A percentile compares a stretch with the other conserved stretches of the same genome.
phyloP scores from a whole-genome alignment of 2,329 filamentous ascomycete genomes.

The Grosmannia serpens region DNA sequence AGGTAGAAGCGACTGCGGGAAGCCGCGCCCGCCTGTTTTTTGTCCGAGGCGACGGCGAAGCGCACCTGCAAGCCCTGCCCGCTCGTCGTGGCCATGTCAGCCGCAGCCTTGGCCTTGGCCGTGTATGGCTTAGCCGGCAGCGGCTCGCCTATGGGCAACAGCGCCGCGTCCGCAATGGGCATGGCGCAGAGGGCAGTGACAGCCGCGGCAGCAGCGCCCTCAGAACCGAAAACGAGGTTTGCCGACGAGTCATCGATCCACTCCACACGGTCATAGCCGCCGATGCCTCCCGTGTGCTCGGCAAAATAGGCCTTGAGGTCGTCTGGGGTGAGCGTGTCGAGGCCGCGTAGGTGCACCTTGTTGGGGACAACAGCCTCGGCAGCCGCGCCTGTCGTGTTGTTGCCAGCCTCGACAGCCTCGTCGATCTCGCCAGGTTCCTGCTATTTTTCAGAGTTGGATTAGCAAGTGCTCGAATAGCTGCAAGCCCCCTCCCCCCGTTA shows the following conservation, averaged over 20 bases:
- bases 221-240: conserved; percentile 65
- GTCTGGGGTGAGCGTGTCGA: conserved; percentile 69
- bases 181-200: conserved; percentile 40
- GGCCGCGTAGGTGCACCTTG: conserved; percentile 75
- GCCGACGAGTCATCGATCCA: conserved; percentile 94
- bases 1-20: conserved; percentile 84
- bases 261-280: conserved; percentile 55
- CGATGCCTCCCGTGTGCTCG: conserved; percentile 51
- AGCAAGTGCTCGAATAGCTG: too few species aligned
- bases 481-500: too few species aligned
- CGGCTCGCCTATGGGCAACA: conserved; percentile 49
- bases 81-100: background rate
- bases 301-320: conserved; percentile 67
- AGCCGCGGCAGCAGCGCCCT: conserved; percentile 40
- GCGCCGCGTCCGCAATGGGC: conserved; percentile 39
- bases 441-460: background rate
- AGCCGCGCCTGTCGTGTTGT: conserved; percentile 16
- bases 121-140: conserved; percentile 59
- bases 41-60: conserved; percentile 62
- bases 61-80: conserved; percentile 57
- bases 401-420: conserved; percentile 13
- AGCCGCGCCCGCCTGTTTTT: conserved; percentile 68
- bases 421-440: conserved; percentile 31
- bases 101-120: conserved; percentile 54
- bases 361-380: conserved; percentile 24